These are phyloP conservation scores for Aspergillus unguis DNA, from an alignment of 2,329 filamentous ascomycete genomes.

Conservation along the genomic window DNA sequence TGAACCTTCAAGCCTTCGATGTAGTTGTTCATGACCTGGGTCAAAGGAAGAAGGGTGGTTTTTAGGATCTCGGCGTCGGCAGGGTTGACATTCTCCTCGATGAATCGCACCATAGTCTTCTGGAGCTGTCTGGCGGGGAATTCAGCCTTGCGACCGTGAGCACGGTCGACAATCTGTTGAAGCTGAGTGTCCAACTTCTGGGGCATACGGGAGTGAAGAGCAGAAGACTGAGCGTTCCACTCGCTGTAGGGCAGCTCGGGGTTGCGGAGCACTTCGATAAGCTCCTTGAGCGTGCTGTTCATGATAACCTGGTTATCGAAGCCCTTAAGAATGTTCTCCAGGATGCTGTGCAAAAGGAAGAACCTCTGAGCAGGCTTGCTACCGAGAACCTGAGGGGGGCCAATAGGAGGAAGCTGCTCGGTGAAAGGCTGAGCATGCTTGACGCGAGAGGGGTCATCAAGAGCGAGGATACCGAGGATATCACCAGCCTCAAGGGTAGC, in stretches of 20 bases:
- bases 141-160: conserved; percentile 72
- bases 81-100: conserved; percentile 76
- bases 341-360: conserved; percentile 68
- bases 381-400: conserved; percentile 80
- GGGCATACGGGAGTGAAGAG: conserved; percentile 95
- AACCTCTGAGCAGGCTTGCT: conserved; percentile 91
- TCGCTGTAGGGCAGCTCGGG: conserved; percentile 92
- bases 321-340: conserved; percentile 83
- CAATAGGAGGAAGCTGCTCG: conserved; percentile 82
- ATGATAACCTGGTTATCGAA: conserved; percentile 99
- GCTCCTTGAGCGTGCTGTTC: conserved; percentile 76
- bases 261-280: conserved; percentile 86
- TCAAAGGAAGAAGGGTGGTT: conserved; percentile 69
- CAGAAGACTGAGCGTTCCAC: conserved; percentile 93
- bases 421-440: conserved; percentile 95
- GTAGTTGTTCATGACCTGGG: conserved; percentile 75
- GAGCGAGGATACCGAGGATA: conserved; percentile 92
- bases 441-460: conserved; percentile 93
- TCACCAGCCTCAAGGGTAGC: conserved; percentile 97
- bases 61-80: conserved; percentile 72
- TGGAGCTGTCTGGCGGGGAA: conserved; percentile 87
- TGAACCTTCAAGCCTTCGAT: conserved; percentile 83
- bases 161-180: conserved; percentile 79
- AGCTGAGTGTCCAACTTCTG: conserved; percentile 83
- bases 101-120: conserved; percentile 81